Conservation (phyloP, 768 basidiomycete genomes). For the Mycena floridula region DNA sequence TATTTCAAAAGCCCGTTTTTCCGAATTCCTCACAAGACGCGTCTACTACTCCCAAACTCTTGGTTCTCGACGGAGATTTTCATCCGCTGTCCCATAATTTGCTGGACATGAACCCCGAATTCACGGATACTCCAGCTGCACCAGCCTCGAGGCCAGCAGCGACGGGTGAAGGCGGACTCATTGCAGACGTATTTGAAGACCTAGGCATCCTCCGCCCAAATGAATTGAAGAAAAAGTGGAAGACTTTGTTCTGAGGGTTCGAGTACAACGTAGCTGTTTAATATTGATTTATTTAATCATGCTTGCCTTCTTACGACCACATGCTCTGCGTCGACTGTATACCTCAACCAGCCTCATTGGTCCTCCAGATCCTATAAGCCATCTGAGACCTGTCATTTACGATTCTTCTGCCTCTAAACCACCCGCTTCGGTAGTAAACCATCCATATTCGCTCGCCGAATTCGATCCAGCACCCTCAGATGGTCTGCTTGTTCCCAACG, state of each 20-base stretch:
- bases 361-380: slow-evolving; percentile 71
- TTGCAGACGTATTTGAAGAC: slow-evolving; percentile 41
- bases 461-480: slow-evolving; percentile 37
- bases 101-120: slow-evolving; percentile 21
- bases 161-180: slow-evolving; percentile 25
- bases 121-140: slow-evolving; percentile 10
- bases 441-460: slow-evolving; percentile 78
- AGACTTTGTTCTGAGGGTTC: too few relatives aligned
- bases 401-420: slow-evolving; percentile 42
- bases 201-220: slow-evolving; percentile 29
- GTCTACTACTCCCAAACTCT: slow-evolving; percentile 30
- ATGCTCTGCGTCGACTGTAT: slow-evolving; percentile 5
- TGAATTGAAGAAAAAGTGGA: slow-evolving; percentile 8
- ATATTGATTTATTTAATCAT: background rate
- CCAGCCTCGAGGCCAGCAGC: background rate
- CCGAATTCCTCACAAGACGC: slow-evolving; percentile 40
- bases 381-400: slow-evolving; percentile 77
- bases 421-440: slow-evolving; percentile 31
- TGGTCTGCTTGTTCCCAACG: slow-evolving; percentile 32
- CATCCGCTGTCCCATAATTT: slow-evolving; percentile 30
- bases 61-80: slow-evolving; percentile 36
- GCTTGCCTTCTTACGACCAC: background rate
- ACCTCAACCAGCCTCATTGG: slow-evolving; percentile 36
- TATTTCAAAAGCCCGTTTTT: slow-evolving; percentile 33
- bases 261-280: too few relatives aligned